These are phyloP conservation scores for Metschnikowia arizonensis DNA, from an alignment of 805 yeast species.

Conservation along the genomic window DNA sequence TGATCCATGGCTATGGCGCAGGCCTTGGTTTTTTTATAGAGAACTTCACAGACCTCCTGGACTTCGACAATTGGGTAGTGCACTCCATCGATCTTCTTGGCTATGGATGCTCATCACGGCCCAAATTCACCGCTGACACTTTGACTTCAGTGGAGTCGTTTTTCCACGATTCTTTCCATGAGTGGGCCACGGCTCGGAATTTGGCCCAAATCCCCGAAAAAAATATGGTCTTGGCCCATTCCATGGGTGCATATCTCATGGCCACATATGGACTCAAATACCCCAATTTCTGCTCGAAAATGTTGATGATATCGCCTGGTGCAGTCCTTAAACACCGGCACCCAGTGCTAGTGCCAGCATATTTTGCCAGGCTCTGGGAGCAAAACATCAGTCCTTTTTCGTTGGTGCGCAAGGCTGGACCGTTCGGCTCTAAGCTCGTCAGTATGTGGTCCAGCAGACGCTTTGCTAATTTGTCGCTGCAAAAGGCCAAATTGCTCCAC, in stretches of 20 bases:
- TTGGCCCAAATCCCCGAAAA: conserved; percentile 31
- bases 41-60: conserved; percentile 28
- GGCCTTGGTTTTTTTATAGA: conserved; percentile 44
- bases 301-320: conserved; percentile 87
- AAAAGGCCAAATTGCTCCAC: conserved; percentile 57
- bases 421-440: conserved; percentile 77
- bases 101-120: conserved; percentile 85
- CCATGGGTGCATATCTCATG: conserved; percentile 86
- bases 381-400: conserved; percentile 81
- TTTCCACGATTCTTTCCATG: conserved; percentile 60
- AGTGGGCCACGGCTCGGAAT: conserved; percentile 55
- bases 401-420: conserved; percentile 71
- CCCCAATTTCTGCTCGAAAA: conserved; percentile 59
- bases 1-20: conserved; percentile 45
- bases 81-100: conserved; percentile 89
- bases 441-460: conserved; percentile 88
- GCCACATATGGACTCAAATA: conserved; percentile 57
- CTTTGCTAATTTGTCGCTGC: conserved; percentile 53
- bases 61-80: conserved; percentile 54
- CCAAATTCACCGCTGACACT: conserved; percentile 46
- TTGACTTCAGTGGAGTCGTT: conserved; percentile 53
- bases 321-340: conserved; percentile 58
- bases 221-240: conserved; percentile 73
- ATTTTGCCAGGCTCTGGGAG: conserved; percentile 84
- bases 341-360: conserved; percentile 55